Base-by-base conservation (phyloP, 1,284 basidiomycete species). In the Athelia sp. region DNA sequence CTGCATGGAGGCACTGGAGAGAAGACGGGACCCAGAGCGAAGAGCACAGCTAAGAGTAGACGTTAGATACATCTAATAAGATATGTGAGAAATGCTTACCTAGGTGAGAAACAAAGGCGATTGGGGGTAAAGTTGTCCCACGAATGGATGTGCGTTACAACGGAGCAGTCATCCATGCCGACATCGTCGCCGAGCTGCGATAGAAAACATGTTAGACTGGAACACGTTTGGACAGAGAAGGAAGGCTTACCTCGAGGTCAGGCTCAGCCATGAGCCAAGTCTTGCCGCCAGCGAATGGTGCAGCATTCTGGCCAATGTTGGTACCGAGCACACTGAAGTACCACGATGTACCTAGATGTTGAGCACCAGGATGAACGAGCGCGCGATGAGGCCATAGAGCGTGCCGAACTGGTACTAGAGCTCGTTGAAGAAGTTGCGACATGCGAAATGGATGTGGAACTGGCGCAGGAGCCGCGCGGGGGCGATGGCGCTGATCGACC, bases 1-100 rank as follows among this genome's bases (percentile, higher is more conserved):
- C 54, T 75, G 73, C 74, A 76, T 75, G 11, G 71, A 72, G 22
- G 74, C 73, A 15, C 74, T 73, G 1, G 73, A 75, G 21, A 76
- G 65, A 15, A 76, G 59, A 22, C 74, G 64, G 17, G 73, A 75
- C 22, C 73, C 73, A 2, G 71, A 63, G n/a, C 74, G 70, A 64
- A 72, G 56, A 0, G 70, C 69, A 47, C 64, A 69, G 26, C 67
- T 69, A 40, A 19, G 32, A 21, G 32, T 18, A 49, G 9, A 26
- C n/a, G 23, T 51, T 26, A 35, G n/a, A 42, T 32, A 17, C 50
- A 19, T 13, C n/a, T 38, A 34, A 24, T 43, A 18, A 14, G 46
- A 11, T 18, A 32, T 21, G 4, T 6, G 8, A n/a, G 6, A n/a
- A 40, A 8, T 8, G 62, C 61, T 43, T 51, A 70, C 65, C 67